Evolutionary conservation across 2,329 filamentous ascomycete species (phyloP).

Genomic region (Bipolaris zeicola): DNA sequence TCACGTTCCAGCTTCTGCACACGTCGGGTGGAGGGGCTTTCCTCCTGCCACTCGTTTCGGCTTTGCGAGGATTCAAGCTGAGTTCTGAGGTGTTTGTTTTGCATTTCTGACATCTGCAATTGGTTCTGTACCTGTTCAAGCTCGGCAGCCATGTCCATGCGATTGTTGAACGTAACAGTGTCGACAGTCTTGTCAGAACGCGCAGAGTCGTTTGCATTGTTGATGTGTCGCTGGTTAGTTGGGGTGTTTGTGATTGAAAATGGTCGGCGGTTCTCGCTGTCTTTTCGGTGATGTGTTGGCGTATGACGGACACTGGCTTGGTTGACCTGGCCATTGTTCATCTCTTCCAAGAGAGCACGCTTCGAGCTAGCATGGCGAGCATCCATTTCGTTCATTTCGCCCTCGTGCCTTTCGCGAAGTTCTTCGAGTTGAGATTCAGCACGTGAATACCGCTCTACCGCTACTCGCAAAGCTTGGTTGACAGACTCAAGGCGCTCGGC

Average conservation of each 20-base stretch:
- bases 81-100: slow-evolving; percentile 88
- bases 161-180: slow-evolving; percentile 80
- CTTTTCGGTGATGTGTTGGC: slow-evolving; percentile 70
- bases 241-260: slow-evolving; percentile 81
- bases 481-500: slow-evolving; percentile 84
- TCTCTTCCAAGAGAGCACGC: slow-evolving; percentile 82
- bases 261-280: slow-evolving; percentile 64
- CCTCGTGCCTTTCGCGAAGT: slow-evolving; percentile 73
- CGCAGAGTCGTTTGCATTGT: slow-evolving; percentile 75
- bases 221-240: slow-evolving; percentile 68
- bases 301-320: slow-evolving; percentile 60
- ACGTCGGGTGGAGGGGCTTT: slow-evolving; percentile 78
- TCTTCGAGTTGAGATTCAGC: slow-evolving; percentile 84
- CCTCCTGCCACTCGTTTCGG: slow-evolving; percentile 68
- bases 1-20: slow-evolving; percentile 91
- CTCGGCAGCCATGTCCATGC: slow-evolving; percentile 89
- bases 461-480: slow-evolving; percentile 85
- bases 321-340: slow-evolving; percentile 80
- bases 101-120: slow-evolving; percentile 91
- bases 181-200: slow-evolving; percentile 86
- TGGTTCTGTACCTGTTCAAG: slow-evolving; percentile 93
- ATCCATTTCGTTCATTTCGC: slow-evolving; percentile 71
- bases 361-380: slow-evolving; percentile 65
- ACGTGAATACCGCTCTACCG: slow-evolving; percentile 77
- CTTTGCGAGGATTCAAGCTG: slow-evolving; percentile 76